Conservation (phyloP, 148 eudicot species). For the Fallopia convolvulus region DNA sequence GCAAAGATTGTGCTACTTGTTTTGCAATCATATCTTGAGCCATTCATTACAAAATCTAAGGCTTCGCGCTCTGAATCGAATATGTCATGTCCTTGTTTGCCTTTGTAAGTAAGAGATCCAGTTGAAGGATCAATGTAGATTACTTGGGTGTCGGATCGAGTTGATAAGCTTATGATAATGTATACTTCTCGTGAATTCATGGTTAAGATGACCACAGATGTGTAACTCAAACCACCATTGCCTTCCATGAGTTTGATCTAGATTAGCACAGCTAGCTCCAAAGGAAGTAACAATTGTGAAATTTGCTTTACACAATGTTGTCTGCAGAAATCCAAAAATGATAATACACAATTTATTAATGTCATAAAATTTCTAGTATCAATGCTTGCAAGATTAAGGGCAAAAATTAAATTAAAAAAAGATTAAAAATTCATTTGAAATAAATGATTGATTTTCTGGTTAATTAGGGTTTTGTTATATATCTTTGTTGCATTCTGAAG, state of each 20-base stretch:
- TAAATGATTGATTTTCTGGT: not conserved
- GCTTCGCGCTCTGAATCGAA: conserved; percentile 86
- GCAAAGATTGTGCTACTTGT: conserved; percentile 40
- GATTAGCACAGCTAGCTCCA: not conserved
- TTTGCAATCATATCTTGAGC: conserved; percentile 61
- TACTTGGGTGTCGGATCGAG: conserved; percentile 67
- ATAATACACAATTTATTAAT: not conserved
- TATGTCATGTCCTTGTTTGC: conserved; percentile 59
- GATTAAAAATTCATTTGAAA: not conserved
- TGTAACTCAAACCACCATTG: conserved; percentile 43
- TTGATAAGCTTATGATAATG: conserved; percentile 60
- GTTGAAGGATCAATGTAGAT: conserved; percentile 91
- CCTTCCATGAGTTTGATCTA: conserved; percentile 22
- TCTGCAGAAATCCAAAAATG: not conserved
- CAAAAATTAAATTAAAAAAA: not conserved
- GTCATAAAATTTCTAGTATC: not conserved
- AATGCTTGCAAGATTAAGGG: not conserved
- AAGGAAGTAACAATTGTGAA: not conserved
- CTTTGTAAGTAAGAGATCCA: conserved; percentile 60
- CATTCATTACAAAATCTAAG: conserved; percentile 61
- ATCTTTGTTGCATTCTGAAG: not conserved
- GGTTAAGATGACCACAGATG: conserved; percentile 70
- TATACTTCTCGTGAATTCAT: conserved; percentile 79
- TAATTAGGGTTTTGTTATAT: not conserved
- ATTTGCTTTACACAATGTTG: not conserved